Percentiles rank a stretch among this genome's conserved stretches.
Evolutionary conservation across 73 alveolate species (phyloP).

Genomic region (Paramecium sonneborni): DNA sequence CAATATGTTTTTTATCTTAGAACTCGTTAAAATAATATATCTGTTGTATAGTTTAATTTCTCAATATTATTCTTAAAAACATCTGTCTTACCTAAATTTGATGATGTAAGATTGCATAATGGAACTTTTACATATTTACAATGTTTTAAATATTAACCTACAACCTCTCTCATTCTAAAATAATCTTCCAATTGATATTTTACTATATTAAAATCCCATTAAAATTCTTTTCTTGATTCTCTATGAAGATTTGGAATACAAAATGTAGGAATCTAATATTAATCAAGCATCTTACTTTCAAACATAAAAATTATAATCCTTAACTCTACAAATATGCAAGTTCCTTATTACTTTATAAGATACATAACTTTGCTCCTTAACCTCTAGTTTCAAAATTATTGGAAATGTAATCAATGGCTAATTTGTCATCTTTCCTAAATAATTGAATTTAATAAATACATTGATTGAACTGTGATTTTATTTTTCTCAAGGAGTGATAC

Average conservation of each 20-base stretch:
- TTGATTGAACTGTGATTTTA: neutral
- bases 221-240: neutral
- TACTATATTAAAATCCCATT: constrained; percentile 26
- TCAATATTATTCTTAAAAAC: neutral
- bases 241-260: neutral
- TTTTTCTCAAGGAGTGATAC: neutral
- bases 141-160: neutral
- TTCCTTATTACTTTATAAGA: neutral
- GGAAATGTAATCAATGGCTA: neutral
- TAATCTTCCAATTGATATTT: neutral
- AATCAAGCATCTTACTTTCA: neutral
- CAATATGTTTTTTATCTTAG: neutral
- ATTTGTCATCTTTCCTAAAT: constrained; percentile 1
- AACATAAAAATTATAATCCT: neutral
- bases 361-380: neutral
- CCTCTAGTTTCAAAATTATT: neutral
- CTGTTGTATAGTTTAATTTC: neutral
- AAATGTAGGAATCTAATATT: neutral
- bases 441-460: neutral
- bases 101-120: constrained; percentile 42
- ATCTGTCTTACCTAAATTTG: neutral
- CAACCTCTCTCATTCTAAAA: neutral
- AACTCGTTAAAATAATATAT: neutral
- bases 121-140: constrained; percentile 44
- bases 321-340: neutral